Evolutionary conservation across 371 early-diverging fungal species (phyloP).

Genomic region (Syncephalastrum monosporum): DNA sequence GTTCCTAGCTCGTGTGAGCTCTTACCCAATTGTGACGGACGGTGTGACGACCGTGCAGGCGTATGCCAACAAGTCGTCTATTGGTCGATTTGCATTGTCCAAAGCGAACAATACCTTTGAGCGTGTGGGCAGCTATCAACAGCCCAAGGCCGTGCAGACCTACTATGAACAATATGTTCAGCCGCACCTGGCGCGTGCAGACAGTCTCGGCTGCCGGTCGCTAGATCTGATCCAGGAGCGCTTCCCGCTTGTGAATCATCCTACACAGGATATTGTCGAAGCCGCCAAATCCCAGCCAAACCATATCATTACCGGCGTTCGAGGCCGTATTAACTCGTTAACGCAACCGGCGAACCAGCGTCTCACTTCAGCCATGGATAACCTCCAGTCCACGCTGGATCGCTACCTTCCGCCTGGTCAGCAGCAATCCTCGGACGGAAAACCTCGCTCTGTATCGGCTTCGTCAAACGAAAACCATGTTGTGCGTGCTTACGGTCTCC

Average conservation of each 20-base stretch:
- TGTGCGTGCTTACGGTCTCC: slow-evolving; percentile 31
- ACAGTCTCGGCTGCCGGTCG: slow-evolving; percentile 64
- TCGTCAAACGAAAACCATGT: slow-evolving; percentile 41
- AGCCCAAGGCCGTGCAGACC: slow-evolving; percentile 46
- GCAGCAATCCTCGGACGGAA: background rate
- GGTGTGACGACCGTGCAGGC: slow-evolving; percentile 52
- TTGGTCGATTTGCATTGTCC: slow-evolving; percentile 49
- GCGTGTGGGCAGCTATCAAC: slow-evolving; percentile 28
- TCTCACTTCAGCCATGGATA: slow-evolving; percentile 42
- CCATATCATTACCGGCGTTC: slow-evolving; percentile 22
- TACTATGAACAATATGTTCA: slow-evolving; percentile 52
- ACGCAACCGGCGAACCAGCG: slow-evolving; percentile 46
- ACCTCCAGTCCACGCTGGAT: slow-evolving; percentile 45
- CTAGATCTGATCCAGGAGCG: slow-evolving; percentile 61
- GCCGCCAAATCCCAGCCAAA: slow-evolving; percentile 37
- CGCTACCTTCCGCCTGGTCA: slow-evolving; percentile 46
- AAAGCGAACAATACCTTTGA: slow-evolving; percentile 38
- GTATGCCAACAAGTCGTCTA: slow-evolving; percentile 52
- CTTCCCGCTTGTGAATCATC: slow-evolving; percentile 64
- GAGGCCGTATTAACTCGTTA: slow-evolving; percentile 38
- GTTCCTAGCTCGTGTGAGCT: slow-evolving; percentile 55
- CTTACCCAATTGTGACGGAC: slow-evolving; percentile 65
- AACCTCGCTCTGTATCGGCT: slow-evolving; percentile 21
- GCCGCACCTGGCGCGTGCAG: slow-evolving; percentile 56
- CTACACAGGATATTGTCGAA: slow-evolving; percentile 57